Evolutionary conservation across 345 rosid species (phyloP).

Genomic region (Gossypioides kirkii): DNA sequence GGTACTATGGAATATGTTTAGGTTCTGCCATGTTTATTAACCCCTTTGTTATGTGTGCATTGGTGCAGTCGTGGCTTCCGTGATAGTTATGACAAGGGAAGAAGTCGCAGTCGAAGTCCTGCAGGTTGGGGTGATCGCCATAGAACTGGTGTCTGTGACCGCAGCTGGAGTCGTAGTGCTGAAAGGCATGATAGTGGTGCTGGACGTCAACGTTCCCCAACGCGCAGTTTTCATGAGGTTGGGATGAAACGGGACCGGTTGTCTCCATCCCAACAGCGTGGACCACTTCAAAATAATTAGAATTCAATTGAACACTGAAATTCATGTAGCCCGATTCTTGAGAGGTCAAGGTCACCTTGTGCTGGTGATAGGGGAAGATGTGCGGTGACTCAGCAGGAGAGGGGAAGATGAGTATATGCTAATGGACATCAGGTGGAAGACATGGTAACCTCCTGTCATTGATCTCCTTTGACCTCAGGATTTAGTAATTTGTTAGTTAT

Average conservation of each 20-base stretch:
- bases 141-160: not conserved
- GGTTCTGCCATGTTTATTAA: not conserved
- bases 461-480: not conserved
- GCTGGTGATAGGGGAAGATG: not conserved
- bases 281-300: not conserved
- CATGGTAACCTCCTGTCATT: not conserved
- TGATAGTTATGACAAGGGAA: constrained; percentile 11
- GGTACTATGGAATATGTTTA: not conserved
- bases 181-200: not conserved
- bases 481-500: not conserved
- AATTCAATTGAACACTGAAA: not conserved
- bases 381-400: not conserved
- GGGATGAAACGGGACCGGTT: not conserved
- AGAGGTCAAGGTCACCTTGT: not conserved
- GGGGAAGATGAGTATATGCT: not conserved
- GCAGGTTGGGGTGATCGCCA: constrained; percentile 9
- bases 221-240: not conserved
- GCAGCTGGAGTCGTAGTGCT: not conserved
- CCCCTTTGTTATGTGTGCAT: not conserved
- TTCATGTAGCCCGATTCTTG: not conserved
- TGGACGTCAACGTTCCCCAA: not conserved
- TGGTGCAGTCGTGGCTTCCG: constrained; percentile 4
- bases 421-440: not conserved
- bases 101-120: constrained; percentile 14
- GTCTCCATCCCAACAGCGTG: not conserved